Base-by-base conservation (phyloP, 176 grass and related monocot genomes). In the Panicum miliaceum region DNA sequence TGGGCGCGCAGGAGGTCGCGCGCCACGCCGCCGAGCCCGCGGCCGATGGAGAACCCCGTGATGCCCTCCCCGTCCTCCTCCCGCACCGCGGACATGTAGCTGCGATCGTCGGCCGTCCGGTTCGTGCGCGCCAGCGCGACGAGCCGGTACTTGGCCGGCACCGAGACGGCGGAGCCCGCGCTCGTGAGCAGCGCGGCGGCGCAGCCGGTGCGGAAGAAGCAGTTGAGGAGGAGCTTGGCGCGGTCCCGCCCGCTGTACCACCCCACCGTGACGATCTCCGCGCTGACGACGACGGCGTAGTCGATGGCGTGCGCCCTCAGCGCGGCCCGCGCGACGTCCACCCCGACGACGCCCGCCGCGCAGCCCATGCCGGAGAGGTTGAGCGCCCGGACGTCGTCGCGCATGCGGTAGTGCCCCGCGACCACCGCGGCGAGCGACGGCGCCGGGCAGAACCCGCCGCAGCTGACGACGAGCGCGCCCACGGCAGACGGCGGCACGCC, bases 351-450 rank as follows among this genome's bases (percentile, higher is more conserved):
- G 13, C 92, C 88, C 0, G 92, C 94, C 43, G 86, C 81, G 88
- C 92, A 94, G 9, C 95, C 92, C 95, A 94, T 97, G 64, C 95
- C 95, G 15, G 92, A 92, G 40, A 97, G 88, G 81, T 75, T 92
- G 86, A 87, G 73, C 7, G 82, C 52, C 80, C 59, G 88, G 65
- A 97, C 78, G 76, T 92, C 90, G 74, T 22, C 20, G 7, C 77
- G 80, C 90, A 97, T 87, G 47, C 73, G 48, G 90, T 92, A 90
- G 34, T 72, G 85, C 37, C 16, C 63, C 14, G 79, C 90, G 64
- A 97, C 48, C 12, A 90, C 29, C 9, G 95, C 41, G 0, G 88
- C n/a, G 36, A 97, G 92, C 59, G 95, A 97, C 13, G 92, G 90
- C 1, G 81, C 43, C 0, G 92, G 64, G 71, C 88, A 85, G 82